Base-by-base conservation (phyloP, 2,329 filamentous ascomycete species). In the Rutstroemia sp. region DNA sequence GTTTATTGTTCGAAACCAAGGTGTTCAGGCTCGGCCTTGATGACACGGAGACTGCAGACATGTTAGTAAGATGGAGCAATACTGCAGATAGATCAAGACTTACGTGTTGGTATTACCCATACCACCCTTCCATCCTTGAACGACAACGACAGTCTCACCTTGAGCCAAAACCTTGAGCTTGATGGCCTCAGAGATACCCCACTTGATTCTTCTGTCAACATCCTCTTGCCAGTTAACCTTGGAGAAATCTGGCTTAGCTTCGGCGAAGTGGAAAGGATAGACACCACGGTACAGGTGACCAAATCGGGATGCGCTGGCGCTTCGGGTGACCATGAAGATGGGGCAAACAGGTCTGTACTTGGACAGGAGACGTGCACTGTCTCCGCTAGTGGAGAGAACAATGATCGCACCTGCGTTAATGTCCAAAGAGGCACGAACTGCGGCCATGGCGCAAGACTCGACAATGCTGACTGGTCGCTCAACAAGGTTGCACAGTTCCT, bases 341-440 rank as follows among this genome's bases (percentile, higher is more conserved):
- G 94, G 94, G 83, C 92, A 97, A 63, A 97, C 92, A 52, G 94
- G 94, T 70, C 94, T 89, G 80, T 96, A 99, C 80, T 99, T 99
- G 79, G 92, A 95, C 65, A 97, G 81, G 61, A 97, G 86, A 69
- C 94, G 91, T 59, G 94, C 94, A 64, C 92, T 96, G 70, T 90
- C 89, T 71, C 94, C 94, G 65, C 92, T 95, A 54, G 94, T 99
- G 67, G 92, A 96, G 67, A 99, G 80, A 61, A 96, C 92, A 65
- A 99, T 85, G 73, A 99, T 97, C 66, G 90, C 92, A 68, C 92
- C 91, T 49, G 94, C 94, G 71, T 95, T 95, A 72, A 99, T 85
- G 76, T 99, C 94, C 67, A 99, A 83, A 71, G 90, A 95, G 63
- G 92, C 90, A 67, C 91, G 91, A 66, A 99, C 94, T 63, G 94